phyloP scores from a whole-genome alignment of 345 rosid species.

The Hibiscus syriacus region DNA sequence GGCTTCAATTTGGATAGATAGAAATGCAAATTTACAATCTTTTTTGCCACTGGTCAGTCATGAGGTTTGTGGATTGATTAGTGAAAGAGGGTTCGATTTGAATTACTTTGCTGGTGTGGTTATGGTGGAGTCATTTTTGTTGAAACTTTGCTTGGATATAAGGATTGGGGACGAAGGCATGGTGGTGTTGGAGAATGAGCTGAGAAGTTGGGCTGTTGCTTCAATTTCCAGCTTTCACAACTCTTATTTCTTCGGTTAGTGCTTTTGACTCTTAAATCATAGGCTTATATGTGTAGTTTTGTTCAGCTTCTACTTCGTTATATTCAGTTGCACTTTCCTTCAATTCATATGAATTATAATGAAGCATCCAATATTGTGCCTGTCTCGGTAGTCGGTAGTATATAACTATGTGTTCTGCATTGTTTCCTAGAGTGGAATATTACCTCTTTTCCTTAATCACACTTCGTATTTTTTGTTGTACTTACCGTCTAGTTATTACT shows the following conservation, averaged over 20 bases:
- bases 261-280: background rate
- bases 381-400: background rate
- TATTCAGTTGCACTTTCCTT: background rate
- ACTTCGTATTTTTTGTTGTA: background rate
- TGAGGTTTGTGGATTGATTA: slow-evolving; percentile 20
- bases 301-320: background rate
- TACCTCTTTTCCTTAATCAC: background rate
- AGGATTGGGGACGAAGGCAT: slow-evolving; percentile 10
- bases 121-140: slow-evolving; percentile 35
- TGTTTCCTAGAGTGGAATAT: background rate
- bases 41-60: slow-evolving; percentile 35
- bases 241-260: slow-evolving; percentile 47
- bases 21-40: slow-evolving; percentile 15
- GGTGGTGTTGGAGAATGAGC: slow-evolving; percentile 30
- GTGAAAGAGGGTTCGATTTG: slow-evolving; percentile 26
- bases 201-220: slow-evolving; percentile 43
- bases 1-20: slow-evolving; percentile 34
- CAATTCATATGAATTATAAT: background rate
- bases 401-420: background rate
- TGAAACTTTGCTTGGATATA: slow-evolving; percentile 42
- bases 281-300: background rate
- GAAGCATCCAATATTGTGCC: background rate
- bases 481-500: background rate
- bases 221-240: slow-evolving; percentile 36
- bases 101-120: slow-evolving; percentile 43